These are phyloP conservation scores for Backusella psychrophila DNA, from an alignment of 192 early-diverging fungal species.

Conservation along the genomic window DNA sequence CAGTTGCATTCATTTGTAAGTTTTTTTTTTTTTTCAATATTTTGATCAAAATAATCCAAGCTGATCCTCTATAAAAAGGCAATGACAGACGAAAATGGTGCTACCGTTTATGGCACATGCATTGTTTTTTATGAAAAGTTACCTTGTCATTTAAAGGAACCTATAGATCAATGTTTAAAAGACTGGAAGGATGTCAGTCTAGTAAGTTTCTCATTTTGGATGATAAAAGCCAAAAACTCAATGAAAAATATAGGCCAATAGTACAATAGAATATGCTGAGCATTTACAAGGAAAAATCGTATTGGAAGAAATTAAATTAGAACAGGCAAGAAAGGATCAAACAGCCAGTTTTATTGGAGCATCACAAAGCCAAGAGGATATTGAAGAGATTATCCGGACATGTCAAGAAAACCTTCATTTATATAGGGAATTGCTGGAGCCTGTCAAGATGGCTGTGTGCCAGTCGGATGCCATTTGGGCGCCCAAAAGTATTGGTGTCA, in stretches of 20 bases:
- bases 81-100: conserved; percentile 34
- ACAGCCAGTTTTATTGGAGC: background rate
- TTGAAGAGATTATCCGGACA: conserved; percentile 37
- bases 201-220: background rate
- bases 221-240: background rate
- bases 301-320: conserved; percentile 15
- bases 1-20: conserved; percentile 35
- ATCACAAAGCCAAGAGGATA: conserved; percentile 31
- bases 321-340: background rate
- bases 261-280: conserved; percentile 35
- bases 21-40: background rate
- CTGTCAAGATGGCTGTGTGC: conserved; percentile 51
- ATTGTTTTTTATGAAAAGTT: conserved; percentile 28
- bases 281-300: conserved; percentile 36
- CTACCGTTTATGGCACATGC: conserved; percentile 30
- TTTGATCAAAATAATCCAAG: background rate
- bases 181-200: conserved; percentile 8
- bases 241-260: conserved; percentile 18
- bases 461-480: conserved; percentile 63
- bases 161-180: conserved; percentile 12
- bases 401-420: conserved; percentile 56
- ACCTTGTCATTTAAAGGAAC: background rate
- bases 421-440: conserved; percentile 60
- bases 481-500: conserved; percentile 64
- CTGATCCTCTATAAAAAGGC: conserved; percentile 9